These are phyloP conservation scores for Phytophthora ramorum DNA, from an alignment of 352 stramenopile genomes.

Conservation along the genomic window DNA sequence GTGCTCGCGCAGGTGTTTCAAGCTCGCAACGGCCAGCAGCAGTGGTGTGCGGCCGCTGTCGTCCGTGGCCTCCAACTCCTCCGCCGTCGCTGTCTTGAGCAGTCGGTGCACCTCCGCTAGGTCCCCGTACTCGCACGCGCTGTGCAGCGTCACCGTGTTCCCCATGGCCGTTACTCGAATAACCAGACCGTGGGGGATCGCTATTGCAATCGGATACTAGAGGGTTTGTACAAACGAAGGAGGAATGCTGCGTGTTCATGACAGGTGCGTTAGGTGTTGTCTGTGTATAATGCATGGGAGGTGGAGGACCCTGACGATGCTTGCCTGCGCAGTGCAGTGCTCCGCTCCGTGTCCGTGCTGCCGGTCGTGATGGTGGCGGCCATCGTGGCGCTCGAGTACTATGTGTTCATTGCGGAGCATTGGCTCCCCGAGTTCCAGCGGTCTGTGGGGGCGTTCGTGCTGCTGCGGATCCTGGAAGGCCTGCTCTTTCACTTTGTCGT, in stretches of 20 bases:
- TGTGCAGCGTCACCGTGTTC: slow-evolving; percentile 85
- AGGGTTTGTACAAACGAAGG: background rate
- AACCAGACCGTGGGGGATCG: slow-evolving; percentile 13
- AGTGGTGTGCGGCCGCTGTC: slow-evolving; percentile 81
- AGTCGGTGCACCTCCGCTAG: slow-evolving; percentile 61
- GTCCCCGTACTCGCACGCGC: slow-evolving; percentile 80
- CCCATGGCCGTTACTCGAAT: slow-evolving; percentile 55
- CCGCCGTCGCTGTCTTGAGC: slow-evolving; percentile 63
- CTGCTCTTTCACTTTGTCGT: slow-evolving; percentile 70
- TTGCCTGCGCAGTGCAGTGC: slow-evolving; percentile 46
- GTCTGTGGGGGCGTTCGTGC: slow-evolving; percentile 23
- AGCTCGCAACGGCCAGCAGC: slow-evolving; percentile 70
- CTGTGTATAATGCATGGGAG: background rate
- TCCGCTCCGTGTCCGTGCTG: slow-evolving; percentile 67
- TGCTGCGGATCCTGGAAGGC: slow-evolving; percentile 45
- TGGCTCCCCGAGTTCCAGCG: slow-evolving; percentile 44
- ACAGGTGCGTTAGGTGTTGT: slow-evolving; percentile 51
- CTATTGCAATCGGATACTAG: background rate
- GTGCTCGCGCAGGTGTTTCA: slow-evolving; percentile 51
- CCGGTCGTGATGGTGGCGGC: slow-evolving; percentile 67
- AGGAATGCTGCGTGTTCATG: slow-evolving; percentile 74
- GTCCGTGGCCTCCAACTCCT: slow-evolving; percentile 76
- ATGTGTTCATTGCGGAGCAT: slow-evolving; percentile 62
- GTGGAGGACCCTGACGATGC: background rate
- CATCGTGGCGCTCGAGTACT: slow-evolving; percentile 77